These are phyloP conservation scores for Grosmannia penicillata DNA, from an alignment of 2,329 filamentous ascomycete genomes.

Conservation along the genomic window DNA sequence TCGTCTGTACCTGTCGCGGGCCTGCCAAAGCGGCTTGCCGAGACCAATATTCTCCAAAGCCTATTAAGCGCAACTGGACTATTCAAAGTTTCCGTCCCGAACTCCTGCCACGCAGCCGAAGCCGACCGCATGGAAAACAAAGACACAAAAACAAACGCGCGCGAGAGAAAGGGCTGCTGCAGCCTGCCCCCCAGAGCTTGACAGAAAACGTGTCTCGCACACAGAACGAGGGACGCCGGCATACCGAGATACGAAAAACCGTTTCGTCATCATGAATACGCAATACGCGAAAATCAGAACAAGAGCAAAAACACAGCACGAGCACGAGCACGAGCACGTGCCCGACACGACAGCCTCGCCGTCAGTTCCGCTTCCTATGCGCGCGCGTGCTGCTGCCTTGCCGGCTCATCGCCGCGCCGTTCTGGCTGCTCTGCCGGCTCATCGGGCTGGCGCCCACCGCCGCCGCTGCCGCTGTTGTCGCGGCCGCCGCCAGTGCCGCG, in stretches of 20 bases:
- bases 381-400: conserved; percentile 27
- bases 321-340: background rate
- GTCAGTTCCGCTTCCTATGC: conserved; percentile 11
- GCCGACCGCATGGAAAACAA: too few relatives aligned
- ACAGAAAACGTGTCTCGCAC: background rate
- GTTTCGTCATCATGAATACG: background rate
- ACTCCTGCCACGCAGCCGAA: too few relatives aligned
- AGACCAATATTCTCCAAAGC: too few relatives aligned
- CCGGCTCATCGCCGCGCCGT: conserved; percentile 41
- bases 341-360: background rate
- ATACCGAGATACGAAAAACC: background rate
- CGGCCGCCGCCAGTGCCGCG: background rate
- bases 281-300: background rate
- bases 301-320: background rate
- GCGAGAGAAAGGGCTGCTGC: too few relatives aligned
- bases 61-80: too few relatives aligned
- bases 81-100: too few relatives aligned
- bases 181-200: background rate
- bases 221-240: too few relatives aligned
- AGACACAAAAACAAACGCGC: background rate
- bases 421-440: conserved; percentile 40
- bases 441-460: conserved; percentile 27
- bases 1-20: too few relatives aligned
- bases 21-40: too few relatives aligned
- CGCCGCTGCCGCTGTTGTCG: too few relatives aligned